Evolutionary conservation across 176 grass and related monocot species (phyloP), one percentile per base, ranked within the genome.

Genomic region (Aechmea fasciata): DNA sequence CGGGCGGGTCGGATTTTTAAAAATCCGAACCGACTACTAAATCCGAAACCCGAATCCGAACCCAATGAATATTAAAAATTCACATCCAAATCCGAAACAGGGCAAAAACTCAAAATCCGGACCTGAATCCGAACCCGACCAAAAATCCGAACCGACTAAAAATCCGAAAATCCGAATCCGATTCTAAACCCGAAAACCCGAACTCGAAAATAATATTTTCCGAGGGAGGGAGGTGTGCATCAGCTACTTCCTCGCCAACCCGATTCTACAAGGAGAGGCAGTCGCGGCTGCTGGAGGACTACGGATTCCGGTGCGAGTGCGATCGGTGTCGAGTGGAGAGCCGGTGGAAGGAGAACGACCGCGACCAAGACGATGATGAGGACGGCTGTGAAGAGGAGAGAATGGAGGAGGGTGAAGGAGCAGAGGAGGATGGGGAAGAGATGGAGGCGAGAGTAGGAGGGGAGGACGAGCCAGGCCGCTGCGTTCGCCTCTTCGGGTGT

Each of bases 231-330:
- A 92, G 78, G 81, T 96, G 14, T 89, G 92, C 50, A 83, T 87
- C 51, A 96, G 92, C 68, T 96, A 96, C 61, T 88, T 96, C 62
- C 83, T 80, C 0, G 81, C 81, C 15, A 87, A 79, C 71, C 84
- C 83, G 85, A 71, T 52, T n/a, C 29, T 85, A 84, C 3, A 50
- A 51, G 3, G 79, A 92, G 59, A 69, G 88, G 57, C 88, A 96
- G 63, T 71, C 52, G 51, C 89, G 79, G 73, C 52, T 96, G 66
- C 25, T 83, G 50, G 81, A 89, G 67, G 81, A 85, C 61, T 96
- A 96, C 65, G 85, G 86, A n/a, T 96, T 96, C 82, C 15, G 13
- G 41, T 96, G 92, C 3, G 81, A 87, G 67, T 96, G 92, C 13
- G 81, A 91, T n/a, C 85, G 88, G 41, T 96, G 92, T 33, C 76